Conservation (phyloP, 2,329 filamentous ascomycete genomes). For the Drechslerella coelobrocha region DNA sequence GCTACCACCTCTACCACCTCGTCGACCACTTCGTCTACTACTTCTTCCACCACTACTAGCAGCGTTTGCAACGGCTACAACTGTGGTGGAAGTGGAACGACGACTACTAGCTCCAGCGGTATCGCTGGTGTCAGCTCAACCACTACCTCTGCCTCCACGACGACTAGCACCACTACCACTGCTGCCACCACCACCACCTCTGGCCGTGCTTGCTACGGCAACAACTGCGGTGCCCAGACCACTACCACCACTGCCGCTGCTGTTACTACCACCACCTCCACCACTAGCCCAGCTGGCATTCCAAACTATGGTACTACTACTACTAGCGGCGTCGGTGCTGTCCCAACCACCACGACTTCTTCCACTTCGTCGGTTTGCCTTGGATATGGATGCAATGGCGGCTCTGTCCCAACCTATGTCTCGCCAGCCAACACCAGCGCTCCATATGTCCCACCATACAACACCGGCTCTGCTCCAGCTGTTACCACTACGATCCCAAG, state of each 20-base stretch:
- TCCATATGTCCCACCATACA: conserved; percentile 61
- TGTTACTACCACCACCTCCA: conserved; percentile 5
- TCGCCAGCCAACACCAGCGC: conserved; percentile 17
- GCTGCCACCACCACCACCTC: not conserved
- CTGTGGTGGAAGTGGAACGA: not conserved
- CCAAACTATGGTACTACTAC: too few species aligned
- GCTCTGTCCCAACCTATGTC: not conserved
- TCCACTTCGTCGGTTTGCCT: too few species aligned
- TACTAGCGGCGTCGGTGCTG: too few species aligned
- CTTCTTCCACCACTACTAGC: not conserved
- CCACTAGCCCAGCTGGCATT: too few species aligned
- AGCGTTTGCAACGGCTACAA: not conserved
- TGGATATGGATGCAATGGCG: not conserved
- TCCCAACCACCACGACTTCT: too few species aligned
- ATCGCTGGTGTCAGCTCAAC: too few species aligned
- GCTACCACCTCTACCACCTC: not conserved
- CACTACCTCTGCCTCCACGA: not conserved
- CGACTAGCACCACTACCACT: not conserved
- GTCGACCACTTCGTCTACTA: conserved; percentile 6
- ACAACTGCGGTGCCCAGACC: not conserved
- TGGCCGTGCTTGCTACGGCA: not conserved
- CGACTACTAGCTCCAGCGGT: not conserved
- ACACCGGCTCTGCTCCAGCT: conserved; percentile 57
- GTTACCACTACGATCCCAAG: conserved; percentile 53
- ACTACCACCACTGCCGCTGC: conserved; percentile 16